Evolutionary conservation across 2,329 filamentous ascomycete species (phyloP).

Genomic region (Fusarium keratoplasticum): DNA sequence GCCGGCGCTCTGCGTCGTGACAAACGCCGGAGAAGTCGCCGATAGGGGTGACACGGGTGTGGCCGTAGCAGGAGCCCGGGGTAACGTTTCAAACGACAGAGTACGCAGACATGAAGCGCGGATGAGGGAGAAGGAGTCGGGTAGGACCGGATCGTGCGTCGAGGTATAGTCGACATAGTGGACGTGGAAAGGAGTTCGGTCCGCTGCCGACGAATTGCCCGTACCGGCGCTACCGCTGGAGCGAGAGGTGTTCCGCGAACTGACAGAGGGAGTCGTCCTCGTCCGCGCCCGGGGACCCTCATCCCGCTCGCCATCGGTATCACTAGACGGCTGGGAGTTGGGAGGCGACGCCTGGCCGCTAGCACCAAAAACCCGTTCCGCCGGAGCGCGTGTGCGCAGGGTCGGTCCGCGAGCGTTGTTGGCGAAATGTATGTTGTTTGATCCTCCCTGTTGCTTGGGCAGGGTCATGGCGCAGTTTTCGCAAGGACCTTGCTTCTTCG

Average conservation of each 20-base stretch:
- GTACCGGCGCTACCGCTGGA: slow-evolving; percentile 60
- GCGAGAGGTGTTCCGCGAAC: slow-evolving; percentile 60
- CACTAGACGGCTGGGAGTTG: slow-evolving; percentile 63
- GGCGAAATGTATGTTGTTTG: slow-evolving; percentile 44
- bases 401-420: slow-evolving; percentile 64
- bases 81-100: slow-evolving; percentile 74
- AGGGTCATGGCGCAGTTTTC: slow-evolving; percentile 77
- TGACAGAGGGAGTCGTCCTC: slow-evolving; percentile 58
- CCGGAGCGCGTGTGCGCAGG: slow-evolving; percentile 70
- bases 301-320: slow-evolving; percentile 65
- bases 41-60: slow-evolving; percentile 52
- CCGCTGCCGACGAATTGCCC: slow-evolving; percentile 63
- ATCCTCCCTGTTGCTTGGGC: slow-evolving; percentile 45
- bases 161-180: slow-evolving; percentile 77
- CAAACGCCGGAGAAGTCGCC: slow-evolving; percentile 60
- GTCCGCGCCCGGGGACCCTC: slow-evolving; percentile 52
- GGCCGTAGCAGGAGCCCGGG: slow-evolving; percentile 62
- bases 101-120: slow-evolving; percentile 75
- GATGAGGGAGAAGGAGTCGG: slow-evolving; percentile 74
- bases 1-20: slow-evolving; percentile 65
- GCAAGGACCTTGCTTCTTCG: slow-evolving; percentile 72
- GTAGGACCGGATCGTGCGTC: slow-evolving; percentile 71
- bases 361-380: slow-evolving; percentile 66
- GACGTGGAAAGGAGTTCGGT: slow-evolving; percentile 62
- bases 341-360: slow-evolving; percentile 62